Evolutionary conservation across 495 filamentous ascomycete species (phyloP).

Genomic region (Cryomyces minteri): DNA sequence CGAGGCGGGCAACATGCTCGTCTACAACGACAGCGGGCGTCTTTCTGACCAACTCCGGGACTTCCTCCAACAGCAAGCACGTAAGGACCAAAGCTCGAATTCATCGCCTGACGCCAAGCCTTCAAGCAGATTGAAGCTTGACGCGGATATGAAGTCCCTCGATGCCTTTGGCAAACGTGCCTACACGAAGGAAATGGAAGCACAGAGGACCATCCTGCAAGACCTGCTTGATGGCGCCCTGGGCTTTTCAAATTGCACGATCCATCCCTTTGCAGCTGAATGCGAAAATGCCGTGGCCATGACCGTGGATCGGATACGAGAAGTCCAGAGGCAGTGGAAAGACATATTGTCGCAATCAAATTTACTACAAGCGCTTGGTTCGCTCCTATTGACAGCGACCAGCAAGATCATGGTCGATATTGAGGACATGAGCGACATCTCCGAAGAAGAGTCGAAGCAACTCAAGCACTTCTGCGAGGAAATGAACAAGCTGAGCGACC

Average conservation of each 20-base stretch:
- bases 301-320: conserved; percentile 46
- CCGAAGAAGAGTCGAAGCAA: conserved; percentile 67
- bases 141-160: conserved; percentile 51
- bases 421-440: conserved; percentile 71
- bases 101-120: conserved; percentile 27
- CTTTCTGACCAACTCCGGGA: conserved; percentile 54
- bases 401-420: conserved; percentile 68
- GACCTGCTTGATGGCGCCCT: conserved; percentile 69
- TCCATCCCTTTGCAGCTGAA: conserved; percentile 41
- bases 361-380: conserved; percentile 69
- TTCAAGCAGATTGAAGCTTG: conserved; percentile 34
- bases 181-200: conserved; percentile 74
- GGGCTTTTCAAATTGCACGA: conserved; percentile 43
- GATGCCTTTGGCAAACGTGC: conserved; percentile 65
- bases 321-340: conserved; percentile 58
- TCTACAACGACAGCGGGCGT: conserved; percentile 83
- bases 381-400: conserved; percentile 62
- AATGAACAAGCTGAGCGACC: conserved; percentile 51
- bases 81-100: conserved; percentile 27
- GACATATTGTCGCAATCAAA: conserved; percentile 64
- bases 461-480: conserved; percentile 54
- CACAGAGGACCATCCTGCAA: conserved; percentile 62
- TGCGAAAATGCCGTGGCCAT: conserved; percentile 53
- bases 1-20: conserved; percentile 62
- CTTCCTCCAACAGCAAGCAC: conserved; percentile 28